Base-by-base conservation (phyloP, 208 protist species). In the Leishmania tropica region DNA sequence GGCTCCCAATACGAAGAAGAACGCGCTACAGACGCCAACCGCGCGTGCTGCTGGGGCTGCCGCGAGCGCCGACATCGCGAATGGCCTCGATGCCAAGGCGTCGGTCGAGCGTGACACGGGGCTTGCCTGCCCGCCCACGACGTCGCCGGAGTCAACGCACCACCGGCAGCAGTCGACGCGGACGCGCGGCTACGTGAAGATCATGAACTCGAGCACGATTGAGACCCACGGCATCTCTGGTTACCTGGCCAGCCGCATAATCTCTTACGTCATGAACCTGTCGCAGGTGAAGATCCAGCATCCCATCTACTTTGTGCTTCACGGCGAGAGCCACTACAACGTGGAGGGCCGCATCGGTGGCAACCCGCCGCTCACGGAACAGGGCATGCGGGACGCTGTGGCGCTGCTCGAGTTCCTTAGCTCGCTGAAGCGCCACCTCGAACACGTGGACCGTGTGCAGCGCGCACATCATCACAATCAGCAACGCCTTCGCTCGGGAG, bases 301-400 rank as follows among this genome's bases (percentile, higher is more conserved):
- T 71, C 95, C 95, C 54, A 98, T 98, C 73, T 98, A 94, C 86
- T 98, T 98, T 86, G 83, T 95, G 11, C 92, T 93, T 6, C 93
- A 98, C 79, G 95, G 95, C n/a, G 85, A 97, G 87, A 95, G 90
- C 56, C 82, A 80, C 81, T 97, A 96, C 85, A 95, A 97, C 80
- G 51, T 93, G 28, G 93, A 98, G 71, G 88, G 96, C 82, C 95
- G 95, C 81, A 94, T 98, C 73, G 95, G 95, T 60, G 95, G 95
- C 28, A 90, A 97, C 80, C 93, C 95, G 58, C 64, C 87, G 53
- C 83, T 98, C 31, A 94, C 94, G 17, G 84, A 80, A 67, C 88
- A 97, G 75, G 95, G 95, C 54, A 88, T 92, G 85, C 83, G 84
- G n/a, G 93, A 93, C 62, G 87, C 91, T 13, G 83, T 76, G 11